Conservation (phyloP, 2,329 filamentous ascomycete genomes). For the Xylaria hypoxylon region DNA sequence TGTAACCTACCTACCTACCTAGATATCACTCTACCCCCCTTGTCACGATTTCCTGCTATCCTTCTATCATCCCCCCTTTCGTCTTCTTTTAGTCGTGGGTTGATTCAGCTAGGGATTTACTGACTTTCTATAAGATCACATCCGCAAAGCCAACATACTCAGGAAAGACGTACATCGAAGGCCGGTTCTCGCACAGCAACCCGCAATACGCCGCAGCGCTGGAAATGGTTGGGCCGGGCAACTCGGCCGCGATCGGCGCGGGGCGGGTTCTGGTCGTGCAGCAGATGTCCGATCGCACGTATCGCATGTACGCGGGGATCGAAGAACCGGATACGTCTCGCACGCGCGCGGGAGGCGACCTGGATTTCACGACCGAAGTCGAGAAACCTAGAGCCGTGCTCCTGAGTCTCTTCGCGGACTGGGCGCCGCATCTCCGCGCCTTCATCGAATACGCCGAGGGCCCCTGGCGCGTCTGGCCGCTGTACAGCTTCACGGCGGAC, state of each 20-base stretch:
- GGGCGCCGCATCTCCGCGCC: conserved; percentile 13
- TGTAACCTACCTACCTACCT: not conserved
- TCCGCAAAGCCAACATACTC: conserved; percentile 32
- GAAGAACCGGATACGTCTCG: conserved; percentile 22
- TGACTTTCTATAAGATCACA: conserved; percentile 31
- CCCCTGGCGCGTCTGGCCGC: conserved; percentile 36
- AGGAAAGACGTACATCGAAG: conserved; percentile 32
- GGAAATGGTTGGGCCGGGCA: conserved; percentile 25
- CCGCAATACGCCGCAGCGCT: conserved; percentile 31
- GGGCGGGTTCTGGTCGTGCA: conserved; percentile 19
- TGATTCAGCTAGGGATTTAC: not conserved
- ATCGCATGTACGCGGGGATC: conserved; percentile 33
- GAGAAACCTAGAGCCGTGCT: conserved; percentile 16
- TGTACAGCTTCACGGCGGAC: conserved; percentile 16
- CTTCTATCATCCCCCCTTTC: not conserved
- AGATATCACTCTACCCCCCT: not conserved
- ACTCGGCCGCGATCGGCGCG: conserved; percentile 7
- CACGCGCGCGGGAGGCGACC: conserved; percentile 2
- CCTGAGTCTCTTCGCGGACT: conserved; percentile 11
- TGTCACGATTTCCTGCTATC: no score
- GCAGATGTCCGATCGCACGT: conserved; percentile 30
- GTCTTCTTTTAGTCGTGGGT: no score
- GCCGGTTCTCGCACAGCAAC: conserved; percentile 17
- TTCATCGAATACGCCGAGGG: conserved; percentile 29
- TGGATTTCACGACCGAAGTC: conserved; percentile 29